Evolutionary conservation across 208 protist species (phyloP).

Genomic region (Jaenimonas drosophilae): DNA sequence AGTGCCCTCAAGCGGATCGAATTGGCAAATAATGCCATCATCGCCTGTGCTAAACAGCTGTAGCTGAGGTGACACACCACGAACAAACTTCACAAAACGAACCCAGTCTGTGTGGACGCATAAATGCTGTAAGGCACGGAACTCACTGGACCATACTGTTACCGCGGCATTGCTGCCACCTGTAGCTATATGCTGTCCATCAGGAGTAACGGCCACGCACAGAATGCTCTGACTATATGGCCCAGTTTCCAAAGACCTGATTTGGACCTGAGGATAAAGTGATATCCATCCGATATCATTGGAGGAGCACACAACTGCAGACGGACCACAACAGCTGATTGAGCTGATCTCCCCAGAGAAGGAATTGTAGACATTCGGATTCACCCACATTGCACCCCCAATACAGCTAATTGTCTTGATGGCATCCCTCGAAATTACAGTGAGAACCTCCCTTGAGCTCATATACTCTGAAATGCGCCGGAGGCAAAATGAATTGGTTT

Average conservation of each 20-base stretch:
- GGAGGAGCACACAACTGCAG: too few relatives aligned
- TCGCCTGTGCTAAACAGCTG: conserved; percentile 75
- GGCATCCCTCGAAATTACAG: conserved; percentile 49
- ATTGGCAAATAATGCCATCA: conserved; percentile 69
- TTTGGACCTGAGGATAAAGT: too few relatives aligned
- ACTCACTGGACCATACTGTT: conserved; percentile 50
- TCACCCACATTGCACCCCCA: conserved; percentile 23
- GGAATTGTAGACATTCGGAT: conserved; percentile 13
- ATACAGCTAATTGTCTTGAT: conserved; percentile 53
- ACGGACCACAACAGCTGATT: too few relatives aligned
- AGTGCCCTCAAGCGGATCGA: conserved; percentile 48
- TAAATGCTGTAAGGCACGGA: conserved; percentile 45
- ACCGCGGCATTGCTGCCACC: conserved; percentile 40
- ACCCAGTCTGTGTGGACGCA: conserved; percentile 77
- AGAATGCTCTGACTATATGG: conserved; percentile 48
- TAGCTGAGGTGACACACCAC: conserved; percentile 11
- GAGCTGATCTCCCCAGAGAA: conserved; percentile 45
- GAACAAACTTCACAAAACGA: conserved; percentile 67
- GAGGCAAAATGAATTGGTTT: conserved; percentile 37
- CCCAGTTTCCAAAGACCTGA: too few relatives aligned
- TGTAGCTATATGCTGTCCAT: conserved; percentile 50
- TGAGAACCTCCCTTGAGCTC: conserved; percentile 41
- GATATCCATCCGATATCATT: too few relatives aligned
- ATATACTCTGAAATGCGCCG: conserved; percentile 41
- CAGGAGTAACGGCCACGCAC: conserved; percentile 49